Conservation (phyloP, 2,329 filamentous ascomycete genomes). For the Elsinoe perseae region DNA sequence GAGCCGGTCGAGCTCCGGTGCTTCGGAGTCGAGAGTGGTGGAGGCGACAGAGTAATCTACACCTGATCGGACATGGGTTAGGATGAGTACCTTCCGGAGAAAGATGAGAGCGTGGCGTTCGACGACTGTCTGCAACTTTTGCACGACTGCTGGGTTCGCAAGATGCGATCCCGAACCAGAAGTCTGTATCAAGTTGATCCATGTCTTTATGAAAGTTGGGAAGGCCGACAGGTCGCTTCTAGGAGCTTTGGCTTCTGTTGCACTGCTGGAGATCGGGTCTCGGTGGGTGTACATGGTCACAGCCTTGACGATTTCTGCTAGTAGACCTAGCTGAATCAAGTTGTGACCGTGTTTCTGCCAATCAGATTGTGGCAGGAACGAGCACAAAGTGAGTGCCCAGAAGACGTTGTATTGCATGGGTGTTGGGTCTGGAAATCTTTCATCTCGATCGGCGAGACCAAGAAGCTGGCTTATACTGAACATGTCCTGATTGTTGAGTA, state of each 20-base stretch:
- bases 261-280: background rate
- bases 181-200: no score
- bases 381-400: constrained; percentile 5
- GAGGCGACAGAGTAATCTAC: constrained; percentile 68
- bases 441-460: background rate
- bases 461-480: constrained; percentile 1
- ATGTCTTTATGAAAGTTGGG: constrained; percentile 13
- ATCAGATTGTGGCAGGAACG: constrained; percentile 1
- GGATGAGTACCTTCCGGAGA: constrained; percentile 72
- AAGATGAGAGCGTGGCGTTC: constrained; percentile 84
- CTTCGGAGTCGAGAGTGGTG: constrained; percentile 35
- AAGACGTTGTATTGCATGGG: constrained; percentile 13
- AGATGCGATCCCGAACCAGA: background rate
- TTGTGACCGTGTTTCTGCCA: constrained; percentile 33
- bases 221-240: background rate
- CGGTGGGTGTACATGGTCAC: constrained; percentile 46
- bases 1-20: constrained; percentile 67
- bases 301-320: constrained; percentile 70
- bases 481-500: constrained; percentile 13
- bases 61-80: constrained; percentile 81
- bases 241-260: background rate
- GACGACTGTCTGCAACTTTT: constrained; percentile 37
- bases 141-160: background rate
- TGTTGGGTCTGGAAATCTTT: background rate
- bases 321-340: constrained; percentile 55